These are phyloP conservation scores for Polysphondylium violaceum DNA, from an alignment of 78 protist species.

Conservation along the genomic window DNA sequence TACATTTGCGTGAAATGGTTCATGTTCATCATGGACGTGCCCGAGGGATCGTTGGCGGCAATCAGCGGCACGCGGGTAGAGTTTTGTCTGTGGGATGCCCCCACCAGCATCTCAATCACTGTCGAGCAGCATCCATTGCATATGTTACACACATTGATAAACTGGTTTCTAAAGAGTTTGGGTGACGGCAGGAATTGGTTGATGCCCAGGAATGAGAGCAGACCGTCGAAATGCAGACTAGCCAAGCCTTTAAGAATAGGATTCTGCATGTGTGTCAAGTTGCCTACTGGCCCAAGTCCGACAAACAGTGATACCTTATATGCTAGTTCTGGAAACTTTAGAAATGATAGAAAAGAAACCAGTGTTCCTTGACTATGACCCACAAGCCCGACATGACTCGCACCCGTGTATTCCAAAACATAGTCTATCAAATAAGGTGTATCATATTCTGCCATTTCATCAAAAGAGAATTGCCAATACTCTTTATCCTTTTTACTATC, in stretches of 20 bases:
- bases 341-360: slow-evolving; percentile 2
- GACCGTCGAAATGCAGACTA: neutral
- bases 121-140: too few species aligned
- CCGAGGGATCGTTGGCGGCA: slow-evolving; percentile 13
- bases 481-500: neutral
- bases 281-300: slow-evolving; percentile 44
- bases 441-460: slow-evolving; percentile 42
- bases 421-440: slow-evolving; percentile 10
- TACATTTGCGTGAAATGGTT: slow-evolving; percentile 54
- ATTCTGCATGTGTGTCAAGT: neutral
- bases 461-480: neutral
- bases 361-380: slow-evolving; percentile 76
- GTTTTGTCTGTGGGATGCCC: too few species aligned
- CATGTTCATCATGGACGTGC: slow-evolving; percentile 41
- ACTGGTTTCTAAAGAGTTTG: neutral
- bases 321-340: neutral
- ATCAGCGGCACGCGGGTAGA: neutral
- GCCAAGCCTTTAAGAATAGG: neutral
- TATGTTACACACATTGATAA: too few species aligned
- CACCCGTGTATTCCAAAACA: slow-evolving; percentile 11
- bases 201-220: neutral
- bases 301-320: slow-evolving; percentile 8
- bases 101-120: too few species aligned
- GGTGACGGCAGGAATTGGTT: slow-evolving; percentile 4
- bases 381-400: neutral